A percentile compares a stretch with the other conserved stretches of the same genome.
Evolutionary conservation across 2,329 filamentous ascomycete species (phyloP).

Genomic region (Phaeomoniella chlamydospora): DNA sequence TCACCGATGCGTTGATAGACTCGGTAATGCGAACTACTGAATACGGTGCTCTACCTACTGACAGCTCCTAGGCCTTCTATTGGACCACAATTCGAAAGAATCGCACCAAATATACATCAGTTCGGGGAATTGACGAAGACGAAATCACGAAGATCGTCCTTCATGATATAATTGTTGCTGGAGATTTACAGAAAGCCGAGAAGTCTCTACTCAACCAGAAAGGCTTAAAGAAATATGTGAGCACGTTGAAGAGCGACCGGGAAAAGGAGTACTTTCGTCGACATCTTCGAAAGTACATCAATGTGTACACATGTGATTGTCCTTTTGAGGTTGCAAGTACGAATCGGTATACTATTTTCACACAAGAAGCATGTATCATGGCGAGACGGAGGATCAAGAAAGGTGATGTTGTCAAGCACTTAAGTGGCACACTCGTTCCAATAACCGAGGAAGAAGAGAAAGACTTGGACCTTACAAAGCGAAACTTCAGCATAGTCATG

Average conservation of each 20-base stretch:
- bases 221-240: conserved; percentile 59
- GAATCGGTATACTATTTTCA: conserved; percentile 85
- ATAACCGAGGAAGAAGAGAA: conserved; percentile 87
- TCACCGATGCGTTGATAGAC: conserved; percentile 90
- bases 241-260: conserved; percentile 53
- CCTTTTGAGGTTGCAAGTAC: conserved; percentile 89
- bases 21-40: conserved; percentile 43
- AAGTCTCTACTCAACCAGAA: conserved; percentile 55
- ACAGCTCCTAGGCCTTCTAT: conserved; percentile 60
- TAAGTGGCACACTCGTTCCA: conserved; percentile 79
- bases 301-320: conserved; percentile 85
- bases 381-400: conserved; percentile 66
- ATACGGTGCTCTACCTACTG: conserved; percentile 3
- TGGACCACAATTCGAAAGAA: conserved; percentile 97
- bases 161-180: conserved; percentile 56
- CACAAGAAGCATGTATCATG: conserved; percentile 75
- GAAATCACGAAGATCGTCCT: conserved; percentile 46
- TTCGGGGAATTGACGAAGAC: conserved; percentile 59
- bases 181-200: conserved; percentile 58
- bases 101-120: conserved; percentile 68
- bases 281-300: conserved; percentile 80
- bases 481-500: conserved; percentile 94
- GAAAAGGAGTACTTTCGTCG: conserved; percentile 76
- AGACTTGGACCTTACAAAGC: conserved; percentile 63
- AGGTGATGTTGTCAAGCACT: conserved; percentile 78